phyloP scores from a whole-genome alignment of 1,284 basidiomycete species.

The Cryptococcus hybrid region DNA sequence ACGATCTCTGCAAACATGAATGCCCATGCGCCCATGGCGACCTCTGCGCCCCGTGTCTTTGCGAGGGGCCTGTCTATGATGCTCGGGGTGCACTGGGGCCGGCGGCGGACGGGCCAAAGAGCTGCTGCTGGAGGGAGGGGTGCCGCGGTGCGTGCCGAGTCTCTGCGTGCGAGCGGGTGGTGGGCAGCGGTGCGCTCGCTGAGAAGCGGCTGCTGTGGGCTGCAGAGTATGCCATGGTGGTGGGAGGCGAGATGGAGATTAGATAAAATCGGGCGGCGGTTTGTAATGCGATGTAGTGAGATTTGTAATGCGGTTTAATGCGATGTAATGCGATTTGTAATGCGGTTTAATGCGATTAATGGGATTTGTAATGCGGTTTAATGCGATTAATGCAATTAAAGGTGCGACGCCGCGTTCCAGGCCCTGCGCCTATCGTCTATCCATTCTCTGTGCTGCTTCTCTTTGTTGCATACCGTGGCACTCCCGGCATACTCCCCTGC shows the following conservation, averaged over 20 bases:
- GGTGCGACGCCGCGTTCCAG: not conserved
- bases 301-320: not conserved
- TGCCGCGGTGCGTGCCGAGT: slow-evolving; percentile 7
- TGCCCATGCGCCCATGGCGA: slow-evolving; percentile 75
- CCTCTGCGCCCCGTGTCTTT: slow-evolving; percentile 75
- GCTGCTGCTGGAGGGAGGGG: slow-evolving; percentile 27
- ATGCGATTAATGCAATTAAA: not conserved
- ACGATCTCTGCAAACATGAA: slow-evolving; percentile 91
- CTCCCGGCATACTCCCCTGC: not conserved
- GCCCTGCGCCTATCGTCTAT: not conserved
- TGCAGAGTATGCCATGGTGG: slow-evolving; percentile 10
- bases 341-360: not conserved
- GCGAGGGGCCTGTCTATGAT: slow-evolving; percentile 81
- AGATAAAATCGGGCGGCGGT: not conserved
- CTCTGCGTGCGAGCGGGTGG: slow-evolving; percentile 12
- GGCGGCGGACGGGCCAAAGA: slow-evolving; percentile 9
- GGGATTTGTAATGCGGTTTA: not conserved
- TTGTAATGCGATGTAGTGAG: slow-evolving; percentile 1
- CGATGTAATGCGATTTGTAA: no score
- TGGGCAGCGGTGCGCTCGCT: slow-evolving; percentile 7
- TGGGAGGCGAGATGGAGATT: not conserved
- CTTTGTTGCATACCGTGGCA: not conserved
- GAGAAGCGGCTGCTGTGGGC: slow-evolving; percentile 15
- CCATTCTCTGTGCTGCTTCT: not conserved
- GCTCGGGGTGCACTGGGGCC: not conserved